Evolutionary conservation across 495 filamentous ascomycete genomes (phyloP), one percentile per base, ranked within the genome.

Genomic region (Talaromyces borbonicus): DNA sequence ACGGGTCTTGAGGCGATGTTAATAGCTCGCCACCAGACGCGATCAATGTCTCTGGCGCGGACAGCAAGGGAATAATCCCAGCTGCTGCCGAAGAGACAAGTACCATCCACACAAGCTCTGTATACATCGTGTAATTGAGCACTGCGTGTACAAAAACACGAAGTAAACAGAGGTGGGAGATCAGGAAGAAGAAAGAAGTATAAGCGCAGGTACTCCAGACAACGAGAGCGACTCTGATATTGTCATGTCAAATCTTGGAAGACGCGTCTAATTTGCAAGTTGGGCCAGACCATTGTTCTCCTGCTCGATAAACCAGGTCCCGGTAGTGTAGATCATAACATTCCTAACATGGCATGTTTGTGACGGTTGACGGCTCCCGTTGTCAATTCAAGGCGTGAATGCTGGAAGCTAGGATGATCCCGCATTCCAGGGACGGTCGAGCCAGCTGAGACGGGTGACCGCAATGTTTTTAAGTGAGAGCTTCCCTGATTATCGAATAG

Each of bases 61-160:
- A 31, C 43, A 46, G 30, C n/a, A 44, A 44, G 18, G 41, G 41
- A 24, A 33, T 5, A 4, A 46, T 20, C 16, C 19, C 29, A 20
- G 43, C 43, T 14, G n/a, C 43, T 33, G 43, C 43, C 24, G 31
- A 24, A 19, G 43, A 46, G 43, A 31, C 43, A 36, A 46, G 15
- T 16, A 31, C 43, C 43, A 46, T 24, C 43, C 43, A 46, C 20
- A 32, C 20, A 31, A 32, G 30, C 19, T 46, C 19, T 46, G 24
- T 46, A 46, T 46, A 33, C 43, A 46, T 46, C 18, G 18, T 35
- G 29, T 1, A 1, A 23, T 16, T 24, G 30, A 24, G 11, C 8
- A 19, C 20, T 8, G 4, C 4, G 22, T 7, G 27, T 15, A 25
- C 20, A 8, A 26, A 26, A 26, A 7, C 8, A 11, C 5, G 12